Evolutionary conservation across 1,284 basidiomycete genomes (phyloP), one percentile per base, ranked within the genome.

Genomic region (Naganishia sp.): DNA sequence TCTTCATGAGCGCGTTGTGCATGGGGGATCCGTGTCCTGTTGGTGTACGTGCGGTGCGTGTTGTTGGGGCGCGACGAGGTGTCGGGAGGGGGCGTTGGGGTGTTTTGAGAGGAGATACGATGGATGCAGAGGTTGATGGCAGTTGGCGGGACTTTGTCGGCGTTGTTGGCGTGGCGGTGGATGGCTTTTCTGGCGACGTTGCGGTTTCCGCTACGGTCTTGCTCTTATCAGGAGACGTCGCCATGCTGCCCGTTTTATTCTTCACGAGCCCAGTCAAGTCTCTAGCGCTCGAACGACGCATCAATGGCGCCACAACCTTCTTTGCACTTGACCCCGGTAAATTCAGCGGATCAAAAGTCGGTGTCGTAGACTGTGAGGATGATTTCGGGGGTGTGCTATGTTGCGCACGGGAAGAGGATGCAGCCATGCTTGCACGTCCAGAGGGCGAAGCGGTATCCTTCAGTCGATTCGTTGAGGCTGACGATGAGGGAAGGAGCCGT

Each of bases 1-100:
- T 43, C 44, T 64, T 55, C 61, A 64, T 64, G 31, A 64, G 43
- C 28, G 42, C 44, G 52, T 48, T 54, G 52, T 64, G 61, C 53
- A 64, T 54, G 25, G 61, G 61, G 25, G 61, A 64, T 2, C 50
- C 61, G 10, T 64, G 50, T 28, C 52, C 50, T 13, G 61, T 64
- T 9, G 52, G 61, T 9, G 61, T 64, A 7, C 48, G 46, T 39
- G 49, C 49, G 60, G 44, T 49, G 28, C 60, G 60, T 10, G 39
- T 36, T 39, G 49, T 33, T 44, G 49, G 7, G 31, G 45, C 5
- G 45, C 43, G n/a, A 44, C 43, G 45, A 39, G 56, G 28, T 21
- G 52, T 25, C 36, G 18, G 57, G 7, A 11, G 28, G 10, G 28
- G 21, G n/a, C 31, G 31, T 11, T 15, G 50, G 28, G 16, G 50